Percentiles rank a stretch among this genome's conserved stretches.
phyloP scores from a whole-genome alignment of 352 stramenopile genomes.

The Pythium guiyangense region DNA sequence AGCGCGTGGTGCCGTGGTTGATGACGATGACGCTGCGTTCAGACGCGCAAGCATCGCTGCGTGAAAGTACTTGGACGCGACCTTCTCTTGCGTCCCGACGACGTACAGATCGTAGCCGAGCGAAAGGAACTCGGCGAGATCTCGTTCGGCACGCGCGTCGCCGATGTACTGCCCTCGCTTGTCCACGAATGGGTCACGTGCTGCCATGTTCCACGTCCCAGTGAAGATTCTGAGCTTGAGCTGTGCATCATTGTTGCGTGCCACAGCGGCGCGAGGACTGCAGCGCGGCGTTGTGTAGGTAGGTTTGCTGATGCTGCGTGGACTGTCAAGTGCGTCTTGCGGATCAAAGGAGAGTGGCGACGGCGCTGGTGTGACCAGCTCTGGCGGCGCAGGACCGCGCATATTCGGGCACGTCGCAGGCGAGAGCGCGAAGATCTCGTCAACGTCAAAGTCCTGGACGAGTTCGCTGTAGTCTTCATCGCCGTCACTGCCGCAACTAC shows the following conservation, averaged over 20 bases:
- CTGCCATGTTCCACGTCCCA: slow-evolving; percentile 75
- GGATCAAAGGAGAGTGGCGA: not conserved
- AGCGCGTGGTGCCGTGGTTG: slow-evolving; percentile 1
- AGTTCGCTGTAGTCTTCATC: slow-evolving; percentile 3
- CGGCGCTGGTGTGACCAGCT: not conserved
- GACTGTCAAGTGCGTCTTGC: too few relatives aligned
- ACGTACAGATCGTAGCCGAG: slow-evolving; percentile 75
- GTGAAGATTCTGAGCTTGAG: slow-evolving; percentile 51
- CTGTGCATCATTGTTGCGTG: too few relatives aligned
- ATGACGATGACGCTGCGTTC: slow-evolving; percentile 12
- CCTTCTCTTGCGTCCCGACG: slow-evolving; percentile 66
- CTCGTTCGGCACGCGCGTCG: slow-evolving; percentile 24
- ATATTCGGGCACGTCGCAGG: slow-evolving; percentile 24
- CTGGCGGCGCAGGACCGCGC: not conserved
- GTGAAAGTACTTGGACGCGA: slow-evolving; percentile 54
- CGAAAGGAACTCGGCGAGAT: slow-evolving; percentile 43
- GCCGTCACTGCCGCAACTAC: not conserved
- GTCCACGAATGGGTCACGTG: slow-evolving; percentile 47
- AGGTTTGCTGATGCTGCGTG: too few relatives aligned
- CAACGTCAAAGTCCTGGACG: slow-evolving; percentile 19
- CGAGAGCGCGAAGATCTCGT: slow-evolving; percentile 25
- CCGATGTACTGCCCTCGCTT: slow-evolving; percentile 39
- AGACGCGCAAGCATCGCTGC: slow-evolving; percentile 42
- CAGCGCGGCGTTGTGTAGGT: not conserved
- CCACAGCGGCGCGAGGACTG: too few relatives aligned